Evolutionary conservation across 1,139 yeast genomes (phyloP).

Genomic region (Tardiomyces blankii): DNA sequence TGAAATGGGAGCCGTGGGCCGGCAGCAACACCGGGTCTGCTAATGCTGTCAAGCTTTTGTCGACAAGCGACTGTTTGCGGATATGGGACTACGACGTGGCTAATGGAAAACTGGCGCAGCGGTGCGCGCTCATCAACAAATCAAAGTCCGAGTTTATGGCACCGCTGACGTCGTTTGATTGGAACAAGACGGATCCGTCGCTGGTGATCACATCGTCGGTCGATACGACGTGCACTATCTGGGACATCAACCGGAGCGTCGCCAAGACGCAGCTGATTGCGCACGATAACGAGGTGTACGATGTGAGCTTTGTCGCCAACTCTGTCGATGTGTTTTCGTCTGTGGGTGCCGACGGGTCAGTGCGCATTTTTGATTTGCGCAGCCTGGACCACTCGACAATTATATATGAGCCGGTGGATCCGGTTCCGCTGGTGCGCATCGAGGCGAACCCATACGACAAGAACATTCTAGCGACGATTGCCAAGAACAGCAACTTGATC

Average conservation of each 20-base stretch:
- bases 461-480: constrained; percentile 75
- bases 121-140: constrained; percentile 32
- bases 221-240: constrained; percentile 93
- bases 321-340: constrained; percentile 78
- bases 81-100: constrained; percentile 43
- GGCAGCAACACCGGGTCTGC: constrained; percentile 5
- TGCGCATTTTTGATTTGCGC: constrained; percentile 82
- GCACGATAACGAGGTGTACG: constrained; percentile 91
- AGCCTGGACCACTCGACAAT: constrained; percentile 90
- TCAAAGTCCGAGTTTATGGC: constrained; percentile 25
- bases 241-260: constrained; percentile 72
- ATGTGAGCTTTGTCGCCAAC: constrained; percentile 71
- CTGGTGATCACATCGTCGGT: constrained; percentile 76
- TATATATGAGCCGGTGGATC: constrained; percentile 60
- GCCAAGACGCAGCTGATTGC: constrained; percentile 94
- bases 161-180: constrained; percentile 90
- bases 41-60: constrained; percentile 36
- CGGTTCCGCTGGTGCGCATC: constrained; percentile 59
- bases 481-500: constrained; percentile 56
- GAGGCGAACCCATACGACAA: constrained; percentile 71
- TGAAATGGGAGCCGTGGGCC: constrained; percentile 59
- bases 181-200: constrained; percentile 69
- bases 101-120: constrained; percentile 30
- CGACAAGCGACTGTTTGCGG: constrained; percentile 62
- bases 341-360: constrained; percentile 93